phyloP scores from a whole-genome alignment of 257 asterid species.

The Salvia rosmarinus region DNA sequence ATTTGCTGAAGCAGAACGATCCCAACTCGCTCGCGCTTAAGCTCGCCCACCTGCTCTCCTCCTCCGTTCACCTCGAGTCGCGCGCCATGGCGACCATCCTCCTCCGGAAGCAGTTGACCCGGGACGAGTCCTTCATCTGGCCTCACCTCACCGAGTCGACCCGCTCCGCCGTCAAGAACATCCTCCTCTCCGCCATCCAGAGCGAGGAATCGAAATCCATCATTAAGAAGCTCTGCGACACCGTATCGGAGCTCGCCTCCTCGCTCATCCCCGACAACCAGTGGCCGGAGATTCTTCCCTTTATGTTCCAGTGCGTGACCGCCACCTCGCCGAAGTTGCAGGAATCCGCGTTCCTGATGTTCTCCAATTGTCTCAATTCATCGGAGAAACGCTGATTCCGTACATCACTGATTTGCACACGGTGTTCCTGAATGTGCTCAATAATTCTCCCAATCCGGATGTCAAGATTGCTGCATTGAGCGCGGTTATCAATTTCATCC shows the following conservation, averaged over 20 bases:
- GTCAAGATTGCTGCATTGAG: slow-evolving; percentile 90
- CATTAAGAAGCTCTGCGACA: slow-evolving; percentile 77
- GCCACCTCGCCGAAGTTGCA: slow-evolving; percentile 64
- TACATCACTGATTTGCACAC: slow-evolving; percentile 77
- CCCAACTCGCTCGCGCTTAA: slow-evolving; percentile 77
- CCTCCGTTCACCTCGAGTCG: slow-evolving; percentile 59
- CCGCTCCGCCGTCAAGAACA: slow-evolving; percentile 61
- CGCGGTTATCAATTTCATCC: slow-evolving; percentile 89
- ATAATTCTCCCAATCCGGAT: slow-evolving; percentile 59
- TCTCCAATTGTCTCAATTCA: slow-evolving; percentile 85
- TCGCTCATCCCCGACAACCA: slow-evolving; percentile 73
- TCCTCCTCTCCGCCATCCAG: slow-evolving; percentile 59
- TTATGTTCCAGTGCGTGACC: slow-evolving; percentile 91
- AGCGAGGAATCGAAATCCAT: slow-evolving; percentile 56
- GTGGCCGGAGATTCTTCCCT: slow-evolving; percentile 91
- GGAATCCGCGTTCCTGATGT: slow-evolving; percentile 83
- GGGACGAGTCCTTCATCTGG: slow-evolving; percentile 80
- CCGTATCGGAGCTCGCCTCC: slow-evolving; percentile 88
- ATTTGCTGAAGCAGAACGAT: slow-evolving; percentile 78
- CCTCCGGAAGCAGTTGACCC: slow-evolving; percentile 79
- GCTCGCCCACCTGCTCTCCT: slow-evolving; percentile 65
- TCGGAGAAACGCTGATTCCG: slow-evolving; percentile 69
- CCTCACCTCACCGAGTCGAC: slow-evolving; percentile 61
- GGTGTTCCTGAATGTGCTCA: slow-evolving; percentile 70
- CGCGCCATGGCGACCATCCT: slow-evolving; percentile 89